These are phyloP conservation scores for Sambucus nigra DNA, from an alignment of 129 eudicot genomes.

Conservation along the genomic window DNA sequence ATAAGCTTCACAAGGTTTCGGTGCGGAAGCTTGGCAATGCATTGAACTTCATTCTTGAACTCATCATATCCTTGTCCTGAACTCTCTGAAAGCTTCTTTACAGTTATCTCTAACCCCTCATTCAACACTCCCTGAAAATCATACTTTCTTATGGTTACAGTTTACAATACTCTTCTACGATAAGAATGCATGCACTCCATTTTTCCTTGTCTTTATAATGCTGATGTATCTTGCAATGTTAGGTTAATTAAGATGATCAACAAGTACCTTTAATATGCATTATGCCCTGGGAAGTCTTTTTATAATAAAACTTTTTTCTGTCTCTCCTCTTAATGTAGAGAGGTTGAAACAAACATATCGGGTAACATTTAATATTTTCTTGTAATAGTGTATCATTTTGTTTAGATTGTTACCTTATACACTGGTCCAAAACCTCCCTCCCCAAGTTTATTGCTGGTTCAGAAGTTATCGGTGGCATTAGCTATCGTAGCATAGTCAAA, in stretches of 20 bases:
- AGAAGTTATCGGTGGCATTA: neutral
- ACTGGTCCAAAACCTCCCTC: neutral
- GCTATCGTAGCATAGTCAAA: neutral
- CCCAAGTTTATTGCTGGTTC: neutral
- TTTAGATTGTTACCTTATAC: neutral
- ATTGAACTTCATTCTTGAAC: constrained; percentile 47
- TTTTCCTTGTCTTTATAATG: too few species aligned
- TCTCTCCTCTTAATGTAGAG: too few species aligned
- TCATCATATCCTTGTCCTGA: constrained; percentile 45
- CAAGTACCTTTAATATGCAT: neutral
- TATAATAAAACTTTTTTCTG: too few species aligned
- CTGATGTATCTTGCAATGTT: neutral
- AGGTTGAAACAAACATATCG: too few species aligned
- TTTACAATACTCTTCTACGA: too few species aligned
- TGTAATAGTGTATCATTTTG: too few species aligned
- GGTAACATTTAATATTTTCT: too few species aligned
- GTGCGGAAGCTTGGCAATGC: constrained; percentile 38
- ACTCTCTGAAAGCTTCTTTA: constrained; percentile 32
- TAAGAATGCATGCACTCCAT: too few species aligned
- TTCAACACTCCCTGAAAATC: constrained; percentile 16
- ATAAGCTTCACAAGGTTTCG: constrained; percentile 41
- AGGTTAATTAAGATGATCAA: neutral
- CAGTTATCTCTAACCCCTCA: constrained; percentile 34
- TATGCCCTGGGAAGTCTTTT: too few species aligned
- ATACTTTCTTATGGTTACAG: neutral